phyloP scores from a whole-genome alignment of 106 monocot species.

The Allium sativum region DNA sequence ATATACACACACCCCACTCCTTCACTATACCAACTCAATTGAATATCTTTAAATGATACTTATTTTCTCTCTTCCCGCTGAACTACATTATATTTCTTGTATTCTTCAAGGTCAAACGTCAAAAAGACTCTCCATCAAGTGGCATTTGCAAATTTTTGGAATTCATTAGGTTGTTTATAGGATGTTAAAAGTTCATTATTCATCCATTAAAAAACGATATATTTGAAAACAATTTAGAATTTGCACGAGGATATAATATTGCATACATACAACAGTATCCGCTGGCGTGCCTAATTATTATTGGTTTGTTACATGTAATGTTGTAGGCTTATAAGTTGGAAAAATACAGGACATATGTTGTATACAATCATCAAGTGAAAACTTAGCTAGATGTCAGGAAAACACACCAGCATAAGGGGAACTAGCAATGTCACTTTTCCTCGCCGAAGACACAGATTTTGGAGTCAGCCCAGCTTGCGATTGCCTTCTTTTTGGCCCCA shows the following conservation, averaged over 20 bases:
- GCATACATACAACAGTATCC: background rate
- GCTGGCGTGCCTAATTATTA: background rate
- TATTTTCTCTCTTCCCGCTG: no score
- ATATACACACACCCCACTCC: no score
- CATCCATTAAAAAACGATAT: no score
- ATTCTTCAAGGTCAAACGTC: no score
- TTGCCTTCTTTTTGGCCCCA: conserved; percentile 6
- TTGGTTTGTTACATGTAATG: background rate
- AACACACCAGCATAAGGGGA: conserved; percentile 4
- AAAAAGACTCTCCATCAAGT: no score
- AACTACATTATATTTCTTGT: no score
- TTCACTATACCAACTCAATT: no score
- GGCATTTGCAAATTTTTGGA: no score
- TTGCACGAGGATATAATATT: background rate
- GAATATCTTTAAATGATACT: no score
- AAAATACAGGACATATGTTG: background rate
- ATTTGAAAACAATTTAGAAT: background rate
- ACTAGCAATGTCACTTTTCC: conserved; percentile 6
- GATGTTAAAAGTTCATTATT: no score
- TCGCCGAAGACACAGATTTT: conserved; percentile 1
- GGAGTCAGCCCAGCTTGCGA: conserved; percentile 13
- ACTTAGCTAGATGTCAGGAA: background rate
- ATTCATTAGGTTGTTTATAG: no score
- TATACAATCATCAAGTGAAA: background rate
- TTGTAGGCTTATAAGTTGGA: background rate